These are phyloP conservation scores for Colletotrichum liaoningense DNA, from an alignment of 2,329 filamentous ascomycete species.

Conservation along the genomic window DNA sequence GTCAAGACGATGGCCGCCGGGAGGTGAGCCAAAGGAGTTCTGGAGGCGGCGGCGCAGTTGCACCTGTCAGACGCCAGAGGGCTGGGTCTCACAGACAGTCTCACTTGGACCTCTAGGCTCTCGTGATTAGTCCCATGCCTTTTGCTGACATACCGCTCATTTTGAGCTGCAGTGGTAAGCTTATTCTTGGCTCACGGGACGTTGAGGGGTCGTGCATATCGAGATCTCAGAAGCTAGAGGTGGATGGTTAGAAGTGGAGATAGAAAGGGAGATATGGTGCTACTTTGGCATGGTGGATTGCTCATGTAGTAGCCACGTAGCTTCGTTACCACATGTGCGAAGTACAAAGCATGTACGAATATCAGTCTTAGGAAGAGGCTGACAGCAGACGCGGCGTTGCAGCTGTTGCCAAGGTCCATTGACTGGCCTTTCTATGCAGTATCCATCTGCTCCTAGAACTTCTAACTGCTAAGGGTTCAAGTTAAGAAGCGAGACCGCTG, in stretches of 20 bases:
- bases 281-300: background rate
- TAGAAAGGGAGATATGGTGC: background rate
- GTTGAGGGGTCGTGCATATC: background rate
- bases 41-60: constrained; percentile 24
- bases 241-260: background rate
- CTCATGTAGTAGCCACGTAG: background rate
- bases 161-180: constrained; percentile 6
- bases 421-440: background rate
- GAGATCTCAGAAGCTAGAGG: background rate
- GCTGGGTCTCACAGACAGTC: background rate
- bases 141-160: background rate
- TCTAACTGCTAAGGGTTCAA: background rate
- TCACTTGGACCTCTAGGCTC: background rate
- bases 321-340: background rate
- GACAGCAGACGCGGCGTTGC: background rate
- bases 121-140: background rate
- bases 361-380: background rate
- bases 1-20: background rate
- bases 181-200: constrained; percentile 17
- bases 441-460: background rate
- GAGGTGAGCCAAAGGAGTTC: background rate
- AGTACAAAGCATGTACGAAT: background rate
- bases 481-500: background rate
- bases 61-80: constrained; percentile 15
- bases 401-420: background rate